Conservation (phyloP, 352 stramenopile genomes). For the Phytophthora ramorum region DNA sequence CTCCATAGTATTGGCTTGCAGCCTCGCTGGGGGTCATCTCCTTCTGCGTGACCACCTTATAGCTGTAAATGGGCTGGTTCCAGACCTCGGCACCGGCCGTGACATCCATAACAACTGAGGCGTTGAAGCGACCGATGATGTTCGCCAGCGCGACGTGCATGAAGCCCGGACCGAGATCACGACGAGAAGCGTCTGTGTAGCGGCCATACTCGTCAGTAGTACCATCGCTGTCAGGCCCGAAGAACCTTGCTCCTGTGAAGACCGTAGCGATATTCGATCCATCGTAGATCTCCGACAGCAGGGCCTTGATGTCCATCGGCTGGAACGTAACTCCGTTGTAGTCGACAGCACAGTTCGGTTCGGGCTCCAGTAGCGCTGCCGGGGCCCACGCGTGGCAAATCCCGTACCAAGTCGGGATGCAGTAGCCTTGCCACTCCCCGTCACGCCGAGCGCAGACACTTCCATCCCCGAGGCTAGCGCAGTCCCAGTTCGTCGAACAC, state of each 20-base stretch:
- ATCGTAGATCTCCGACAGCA: slow-evolving; percentile 55
- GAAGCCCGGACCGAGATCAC: slow-evolving; percentile 57
- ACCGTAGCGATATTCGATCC: slow-evolving; percentile 43
- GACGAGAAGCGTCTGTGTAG: slow-evolving; percentile 45
- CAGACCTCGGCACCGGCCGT: slow-evolving; percentile 49
- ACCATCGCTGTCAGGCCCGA: slow-evolving; percentile 28
- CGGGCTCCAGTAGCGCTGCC: slow-evolving; percentile 46
- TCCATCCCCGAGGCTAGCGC: slow-evolving; percentile 27
- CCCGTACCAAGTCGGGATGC: slow-evolving; percentile 53
- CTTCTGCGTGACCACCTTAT: slow-evolving; percentile 40
- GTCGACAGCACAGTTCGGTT: slow-evolving; percentile 50
- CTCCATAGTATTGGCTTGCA: slow-evolving; percentile 42
- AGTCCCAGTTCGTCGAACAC: slow-evolving; percentile 45
- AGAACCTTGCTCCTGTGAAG: slow-evolving; percentile 51
- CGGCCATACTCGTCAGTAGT: slow-evolving; percentile 54
- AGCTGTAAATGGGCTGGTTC: slow-evolving; percentile 68
- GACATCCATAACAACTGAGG: slow-evolving; percentile 56
- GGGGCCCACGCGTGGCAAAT: slow-evolving; percentile 59
- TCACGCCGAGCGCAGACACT: slow-evolving; percentile 43
- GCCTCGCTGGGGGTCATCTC: slow-evolving; percentile 47
- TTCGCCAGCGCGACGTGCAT: slow-evolving; percentile 59
- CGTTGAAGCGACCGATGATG: slow-evolving; percentile 47
- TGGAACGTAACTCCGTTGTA: slow-evolving; percentile 58
- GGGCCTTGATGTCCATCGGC: slow-evolving; percentile 55
- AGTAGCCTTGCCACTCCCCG: slow-evolving; percentile 45